A percentile compares a stretch with the other conserved stretches of the same genome.
These are phyloP conservation scores for Hypoxylon crocopeplum DNA, from an alignment of 495 filamentous ascomycete genomes.

Conservation along the genomic window DNA sequence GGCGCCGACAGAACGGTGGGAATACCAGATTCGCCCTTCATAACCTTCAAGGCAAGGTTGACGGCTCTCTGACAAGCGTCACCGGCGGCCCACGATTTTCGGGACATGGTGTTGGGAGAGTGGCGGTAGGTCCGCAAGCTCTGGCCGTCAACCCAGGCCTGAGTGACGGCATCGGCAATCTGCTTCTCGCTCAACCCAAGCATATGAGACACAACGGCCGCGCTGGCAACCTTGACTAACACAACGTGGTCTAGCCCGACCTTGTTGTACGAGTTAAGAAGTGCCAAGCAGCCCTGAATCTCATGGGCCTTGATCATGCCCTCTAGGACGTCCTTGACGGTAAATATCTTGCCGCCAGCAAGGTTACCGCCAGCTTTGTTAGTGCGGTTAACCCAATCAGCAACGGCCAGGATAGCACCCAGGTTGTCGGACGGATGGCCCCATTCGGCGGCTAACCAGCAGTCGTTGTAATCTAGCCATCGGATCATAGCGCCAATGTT, in stretches of 20 bases:
- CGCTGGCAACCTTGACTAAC: slow-evolving; percentile 94
- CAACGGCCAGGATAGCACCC: slow-evolving; percentile 92
- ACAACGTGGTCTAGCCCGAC: slow-evolving; percentile 98
- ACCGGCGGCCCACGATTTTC: slow-evolving; percentile 98
- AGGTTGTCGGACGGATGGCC: slow-evolving; percentile 97
- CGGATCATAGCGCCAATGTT: slow-evolving; percentile 98
- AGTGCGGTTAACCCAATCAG: slow-evolving; percentile 96
- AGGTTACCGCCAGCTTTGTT: slow-evolving; percentile 90
- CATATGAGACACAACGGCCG: slow-evolving; percentile 93
- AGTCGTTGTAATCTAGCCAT: slow-evolving; percentile 99
- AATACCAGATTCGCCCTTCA: slow-evolving; percentile 87
- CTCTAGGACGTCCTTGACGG: slow-evolving; percentile 88
- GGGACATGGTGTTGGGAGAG: slow-evolving; percentile 97
- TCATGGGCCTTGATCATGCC: slow-evolving; percentile 99
- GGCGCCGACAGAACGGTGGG: slow-evolving; percentile 93
- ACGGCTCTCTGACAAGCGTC: slow-evolving; percentile 97
- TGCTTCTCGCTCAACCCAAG: slow-evolving; percentile 86
- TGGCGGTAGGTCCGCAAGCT: slow-evolving; percentile 95
- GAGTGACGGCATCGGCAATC: slow-evolving; percentile 93
- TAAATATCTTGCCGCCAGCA: slow-evolving; percentile 84
- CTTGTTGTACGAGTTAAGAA: slow-evolving; percentile 98
- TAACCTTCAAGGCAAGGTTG: slow-evolving; percentile 91
- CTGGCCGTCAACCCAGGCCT: slow-evolving; percentile 97
- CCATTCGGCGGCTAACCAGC: slow-evolving; percentile 99
- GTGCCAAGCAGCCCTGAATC: slow-evolving; percentile 94